phyloP scores from a whole-genome alignment of 106 monocot species.

The Cymbidium sinense region DNA sequence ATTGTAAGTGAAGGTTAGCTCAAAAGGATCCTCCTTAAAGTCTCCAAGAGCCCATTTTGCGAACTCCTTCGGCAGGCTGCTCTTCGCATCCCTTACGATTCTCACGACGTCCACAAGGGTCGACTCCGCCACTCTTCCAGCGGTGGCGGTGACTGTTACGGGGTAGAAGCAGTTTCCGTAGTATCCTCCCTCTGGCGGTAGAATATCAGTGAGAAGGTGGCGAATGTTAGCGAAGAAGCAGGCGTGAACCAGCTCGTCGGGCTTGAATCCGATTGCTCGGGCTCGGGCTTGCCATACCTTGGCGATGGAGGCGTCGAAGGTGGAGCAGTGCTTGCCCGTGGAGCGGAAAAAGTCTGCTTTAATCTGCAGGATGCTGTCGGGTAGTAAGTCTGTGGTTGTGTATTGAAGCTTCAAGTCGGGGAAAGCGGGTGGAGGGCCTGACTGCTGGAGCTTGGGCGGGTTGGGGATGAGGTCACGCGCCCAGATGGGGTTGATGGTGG shows the following conservation, averaged over 20 bases:
- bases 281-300: slow-evolving; percentile 38
- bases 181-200: slow-evolving; percentile 18
- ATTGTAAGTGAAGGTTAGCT: slow-evolving; percentile 20
- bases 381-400: slow-evolving; percentile 17
- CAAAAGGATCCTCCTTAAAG: slow-evolving; percentile 32
- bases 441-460: slow-evolving; percentile 13
- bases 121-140: background rate
- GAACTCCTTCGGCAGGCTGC: slow-evolving; percentile 17
- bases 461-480: slow-evolving; percentile 20
- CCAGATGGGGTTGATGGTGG: slow-evolving; percentile 19
- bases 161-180: slow-evolving; percentile 66
- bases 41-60: slow-evolving; percentile 29
- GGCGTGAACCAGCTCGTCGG: slow-evolving; percentile 12
- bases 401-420: slow-evolving; percentile 12
- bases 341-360: slow-evolving; percentile 23
- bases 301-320: slow-evolving; percentile 39
- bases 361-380: slow-evolving; percentile 10
- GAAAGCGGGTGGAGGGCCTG: slow-evolving; percentile 11
- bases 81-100: slow-evolving; percentile 32
- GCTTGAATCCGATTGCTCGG: slow-evolving; percentile 14
- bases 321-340: slow-evolving; percentile 30
- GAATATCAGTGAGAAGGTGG: slow-evolving; percentile 19
- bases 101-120: slow-evolving; percentile 21
- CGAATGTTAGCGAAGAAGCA: slow-evolving; percentile 52
- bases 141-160: slow-evolving; percentile 21